phyloP scores from a whole-genome alignment of 2,329 filamentous ascomycete species.

The Fusarium acutatum region DNA sequence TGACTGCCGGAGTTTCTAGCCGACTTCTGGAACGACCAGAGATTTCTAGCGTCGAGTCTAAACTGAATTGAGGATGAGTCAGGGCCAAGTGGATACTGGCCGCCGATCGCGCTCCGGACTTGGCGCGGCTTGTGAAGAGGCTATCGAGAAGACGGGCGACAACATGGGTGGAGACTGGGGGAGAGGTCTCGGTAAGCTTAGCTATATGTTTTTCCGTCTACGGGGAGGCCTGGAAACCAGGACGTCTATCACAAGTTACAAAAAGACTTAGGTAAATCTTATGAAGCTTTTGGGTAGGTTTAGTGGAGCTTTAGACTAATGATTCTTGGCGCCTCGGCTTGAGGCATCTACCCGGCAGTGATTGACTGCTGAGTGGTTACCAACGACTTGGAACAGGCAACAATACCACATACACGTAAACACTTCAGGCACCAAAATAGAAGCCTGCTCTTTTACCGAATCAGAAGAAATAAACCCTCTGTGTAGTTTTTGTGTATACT shows the following conservation, averaged over 20 bases:
- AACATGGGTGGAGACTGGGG: too few species aligned
- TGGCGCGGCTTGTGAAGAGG: neutral
- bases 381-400: neutral
- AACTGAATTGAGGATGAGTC: neutral
- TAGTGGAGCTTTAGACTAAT: neutral
- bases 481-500: too few species aligned
- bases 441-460: too few species aligned
- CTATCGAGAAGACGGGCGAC: too few species aligned
- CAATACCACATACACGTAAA: neutral
- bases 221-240: too few species aligned
- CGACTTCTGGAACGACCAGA: conserved; percentile 11
- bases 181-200: too few species aligned
- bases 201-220: too few species aligned
- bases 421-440: too few species aligned
- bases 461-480: too few species aligned
- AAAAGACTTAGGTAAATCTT: neutral
- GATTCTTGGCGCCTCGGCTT: neutral
- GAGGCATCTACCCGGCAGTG: neutral
- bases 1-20: conserved; percentile 2
- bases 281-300: neutral
- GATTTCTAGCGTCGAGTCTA: conserved; percentile 9
- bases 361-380: neutral
- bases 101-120: conserved; percentile 14
- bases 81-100: neutral
- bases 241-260: too few species aligned